These are phyloP conservation scores for Leucocoprinus leucothites DNA, from an alignment of 768 basidiomycete genomes.

Conservation along the genomic window DNA sequence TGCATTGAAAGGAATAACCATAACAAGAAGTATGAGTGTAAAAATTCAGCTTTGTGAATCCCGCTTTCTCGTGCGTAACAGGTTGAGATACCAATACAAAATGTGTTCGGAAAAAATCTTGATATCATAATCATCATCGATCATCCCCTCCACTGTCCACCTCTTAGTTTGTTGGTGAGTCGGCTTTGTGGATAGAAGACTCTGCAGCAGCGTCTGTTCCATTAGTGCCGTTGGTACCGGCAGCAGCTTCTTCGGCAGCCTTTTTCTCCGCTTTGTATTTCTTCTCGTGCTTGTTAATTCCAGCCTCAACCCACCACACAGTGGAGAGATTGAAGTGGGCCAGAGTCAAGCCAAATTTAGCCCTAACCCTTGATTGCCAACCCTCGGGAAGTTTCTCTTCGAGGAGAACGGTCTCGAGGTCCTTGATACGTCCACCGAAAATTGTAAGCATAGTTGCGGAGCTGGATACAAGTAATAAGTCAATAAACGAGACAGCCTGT, in stretches of 20 bases:
- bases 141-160: neutral
- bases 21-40: neutral
- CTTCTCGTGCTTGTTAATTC: conserved; percentile 30
- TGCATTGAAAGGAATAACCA: conserved; percentile 8
- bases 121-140: neutral
- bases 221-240: neutral
- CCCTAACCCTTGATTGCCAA: conserved; percentile 56
- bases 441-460: conserved; percentile 51
- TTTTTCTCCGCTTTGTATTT: conserved; percentile 20
- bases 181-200: neutral
- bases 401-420: conserved; percentile 44
- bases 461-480: conserved; percentile 28
- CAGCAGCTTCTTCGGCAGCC: neutral
- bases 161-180: neutral
- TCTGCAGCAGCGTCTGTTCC: neutral
- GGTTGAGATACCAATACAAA: neutral
- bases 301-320: conserved; percentile 31
- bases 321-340: conserved; percentile 41
- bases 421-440: conserved; percentile 52
- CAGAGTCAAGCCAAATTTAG: conserved; percentile 53
- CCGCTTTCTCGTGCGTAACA: no score
- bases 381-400: conserved; percentile 65
- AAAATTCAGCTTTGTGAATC: neutral
- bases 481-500: neutral
- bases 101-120: neutral